phyloP scores from a whole-genome alignment of 1,284 basidiomycete genomes.

The Clitocybe nebularis region DNA sequence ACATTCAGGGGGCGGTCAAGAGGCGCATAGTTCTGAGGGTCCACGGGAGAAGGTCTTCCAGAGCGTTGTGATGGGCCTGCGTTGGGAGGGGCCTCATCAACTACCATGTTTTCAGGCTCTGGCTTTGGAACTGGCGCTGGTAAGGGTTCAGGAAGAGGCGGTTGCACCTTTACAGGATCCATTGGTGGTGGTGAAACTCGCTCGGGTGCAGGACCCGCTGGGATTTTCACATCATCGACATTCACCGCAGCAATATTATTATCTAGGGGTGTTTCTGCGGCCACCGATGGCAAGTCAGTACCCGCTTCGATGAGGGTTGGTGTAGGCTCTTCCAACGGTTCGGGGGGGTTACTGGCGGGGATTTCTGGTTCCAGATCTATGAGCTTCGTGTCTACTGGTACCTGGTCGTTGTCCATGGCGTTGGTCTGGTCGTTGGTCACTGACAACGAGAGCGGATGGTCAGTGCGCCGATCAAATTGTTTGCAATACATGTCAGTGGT shows the following conservation, averaged over 20 bases:
- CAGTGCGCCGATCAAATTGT: slow-evolving; percentile 9
- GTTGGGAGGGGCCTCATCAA: slow-evolving; percentile 12
- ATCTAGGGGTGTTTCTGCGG: neutral
- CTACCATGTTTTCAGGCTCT: slow-evolving; percentile 11
- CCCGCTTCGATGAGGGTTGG: neutral
- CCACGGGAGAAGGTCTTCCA: slow-evolving; percentile 8
- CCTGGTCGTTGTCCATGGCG: slow-evolving; percentile 19
- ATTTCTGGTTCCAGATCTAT: slow-evolving; percentile 3
- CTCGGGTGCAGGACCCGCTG: slow-evolving; percentile 5
- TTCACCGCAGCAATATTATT: too few relatives aligned
- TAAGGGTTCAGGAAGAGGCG: slow-evolving; percentile 11
- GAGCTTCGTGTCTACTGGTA: slow-evolving; percentile 10
- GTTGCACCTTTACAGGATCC: slow-evolving; percentile 12
- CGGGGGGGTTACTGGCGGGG: neutral
- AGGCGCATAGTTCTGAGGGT: slow-evolving; percentile 12
- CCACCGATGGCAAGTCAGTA: neutral
- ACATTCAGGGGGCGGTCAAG: slow-evolving; percentile 62
- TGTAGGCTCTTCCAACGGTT: neutral
- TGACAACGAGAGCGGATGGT: neutral
- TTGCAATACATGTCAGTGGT: too few relatives aligned
- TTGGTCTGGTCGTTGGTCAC: neutral
- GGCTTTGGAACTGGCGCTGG: slow-evolving; percentile 8
- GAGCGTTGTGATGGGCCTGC: slow-evolving; percentile 10
- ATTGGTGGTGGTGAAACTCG: slow-evolving; percentile 1
- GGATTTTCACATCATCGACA: too few relatives aligned